A percentile compares a stretch with the other conserved stretches of the same genome.
phyloP scores from a whole-genome alignment of 2,329 filamentous ascomycete species.

The Curvularia spicifera region DNA sequence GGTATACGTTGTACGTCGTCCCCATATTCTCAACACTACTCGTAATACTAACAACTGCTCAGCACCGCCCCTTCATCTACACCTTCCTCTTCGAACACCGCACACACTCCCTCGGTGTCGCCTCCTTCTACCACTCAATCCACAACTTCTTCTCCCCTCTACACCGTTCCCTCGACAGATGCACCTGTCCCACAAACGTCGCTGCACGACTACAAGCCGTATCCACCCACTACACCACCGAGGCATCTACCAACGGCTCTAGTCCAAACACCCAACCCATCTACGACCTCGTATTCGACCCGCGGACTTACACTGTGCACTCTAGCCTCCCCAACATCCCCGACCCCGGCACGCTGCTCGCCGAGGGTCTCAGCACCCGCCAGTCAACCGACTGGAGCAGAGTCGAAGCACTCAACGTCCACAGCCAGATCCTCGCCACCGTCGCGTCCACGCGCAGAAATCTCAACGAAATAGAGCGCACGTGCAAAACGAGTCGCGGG shows the following conservation, averaged over 20 bases:
- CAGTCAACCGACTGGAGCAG: constrained; percentile 54
- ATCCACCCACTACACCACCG: constrained; percentile 45
- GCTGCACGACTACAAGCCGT: constrained; percentile 51
- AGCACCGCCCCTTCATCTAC: constrained; percentile 75
- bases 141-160: constrained; percentile 60
- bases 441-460: constrained; percentile 58
- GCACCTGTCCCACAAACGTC: constrained; percentile 52
- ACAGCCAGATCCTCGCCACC: constrained; percentile 65
- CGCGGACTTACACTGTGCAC: constrained; percentile 63
- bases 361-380: constrained; percentile 45
- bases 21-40: no score
- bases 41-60: background rate
- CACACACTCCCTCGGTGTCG: constrained; percentile 60
- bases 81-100: constrained; percentile 72
- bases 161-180: constrained; percentile 53
- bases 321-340: constrained; percentile 70
- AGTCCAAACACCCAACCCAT: constrained; percentile 54
- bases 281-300: constrained; percentile 68
- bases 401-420: constrained; percentile 66
- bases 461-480: constrained; percentile 61
- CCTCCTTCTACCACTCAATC: constrained; percentile 57
- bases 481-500: constrained; percentile 67
- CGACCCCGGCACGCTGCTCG: constrained; percentile 54
- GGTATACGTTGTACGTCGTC: constrained; percentile 65
- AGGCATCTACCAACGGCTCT: constrained; percentile 41